A percentile compares a stretch with the other conserved stretches of the same genome.
These are phyloP conservation scores for Vaccinium darrowii DNA, from an alignment of 148 eudicot genomes.

Conservation along the genomic window DNA sequence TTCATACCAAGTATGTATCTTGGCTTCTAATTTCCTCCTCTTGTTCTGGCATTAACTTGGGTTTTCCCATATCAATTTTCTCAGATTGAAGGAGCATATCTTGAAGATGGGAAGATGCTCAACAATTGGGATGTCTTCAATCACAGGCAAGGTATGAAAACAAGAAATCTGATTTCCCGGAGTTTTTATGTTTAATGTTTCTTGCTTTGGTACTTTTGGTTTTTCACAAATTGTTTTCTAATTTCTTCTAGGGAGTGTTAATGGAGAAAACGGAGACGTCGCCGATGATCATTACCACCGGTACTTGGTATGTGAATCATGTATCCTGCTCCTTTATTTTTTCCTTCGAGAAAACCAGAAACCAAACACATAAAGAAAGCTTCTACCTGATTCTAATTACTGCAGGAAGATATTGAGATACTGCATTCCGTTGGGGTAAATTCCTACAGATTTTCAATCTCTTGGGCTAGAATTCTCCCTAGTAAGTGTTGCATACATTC, in stretches of 20 bases:
- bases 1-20: conserved; percentile 51
- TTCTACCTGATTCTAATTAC: background rate
- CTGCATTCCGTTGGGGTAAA: conserved; percentile 64
- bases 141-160: conserved; percentile 27
- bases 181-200: too few species aligned
- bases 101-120: conserved; percentile 61
- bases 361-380: background rate
- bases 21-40: background rate
- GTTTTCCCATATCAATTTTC: background rate
- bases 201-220: too few species aligned
- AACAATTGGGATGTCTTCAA: conserved; percentile 71
- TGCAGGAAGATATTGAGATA: conserved; percentile 72
- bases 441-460: conserved; percentile 78
- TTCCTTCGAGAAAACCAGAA: too few species aligned
- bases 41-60: background rate
- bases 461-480: conserved; percentile 83
- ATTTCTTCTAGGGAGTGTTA: conserved; percentile 38
- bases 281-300: conserved; percentile 88
- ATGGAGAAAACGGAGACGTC: conserved; percentile 59
- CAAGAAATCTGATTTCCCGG: background rate
- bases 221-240: background rate
- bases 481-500: conserved; percentile 29
- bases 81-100: conserved; percentile 67
- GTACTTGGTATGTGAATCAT: conserved; percentile 44
- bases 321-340: background rate